Percentiles rank a stretch among this genome's conserved stretches.
Conservation (phyloP, 169 alveolate genomes). For the Plasmodium reichenowi region DNA sequence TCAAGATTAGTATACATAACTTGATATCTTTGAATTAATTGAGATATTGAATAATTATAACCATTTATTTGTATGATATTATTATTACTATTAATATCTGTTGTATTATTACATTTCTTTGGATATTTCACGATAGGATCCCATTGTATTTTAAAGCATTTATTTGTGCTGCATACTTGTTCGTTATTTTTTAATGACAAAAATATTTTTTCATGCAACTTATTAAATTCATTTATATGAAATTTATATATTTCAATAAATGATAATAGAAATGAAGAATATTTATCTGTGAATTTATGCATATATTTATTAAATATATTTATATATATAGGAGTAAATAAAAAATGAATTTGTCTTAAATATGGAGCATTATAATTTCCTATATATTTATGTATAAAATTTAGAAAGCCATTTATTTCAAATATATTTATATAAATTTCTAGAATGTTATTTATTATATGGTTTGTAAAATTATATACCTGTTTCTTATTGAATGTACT, state of each 20-base stretch:
- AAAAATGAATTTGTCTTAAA: conserved; percentile 13
- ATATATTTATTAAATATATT: conserved; percentile 10
- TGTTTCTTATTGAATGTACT: not conserved
- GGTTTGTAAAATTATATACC: conserved; percentile 1
- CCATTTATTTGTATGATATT: not conserved
- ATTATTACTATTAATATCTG: not conserved
- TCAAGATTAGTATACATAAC: conserved; percentile 23
- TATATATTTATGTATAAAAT: conserved; percentile 13
- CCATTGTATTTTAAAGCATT: not conserved
- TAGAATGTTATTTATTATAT: conserved; percentile 13
- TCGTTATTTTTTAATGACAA: conserved; percentile 1
- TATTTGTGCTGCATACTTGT: not conserved
- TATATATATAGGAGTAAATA: conserved; percentile 11
- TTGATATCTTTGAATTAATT: not conserved
- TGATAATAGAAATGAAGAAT: not conserved
- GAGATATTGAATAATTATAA: not conserved
- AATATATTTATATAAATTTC: conserved; percentile 18
- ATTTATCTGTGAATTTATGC: conserved; percentile 28
- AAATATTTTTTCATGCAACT: not conserved
- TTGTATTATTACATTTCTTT: not conserved
- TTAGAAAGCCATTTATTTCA: conserved; percentile 1
- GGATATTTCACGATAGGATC: not conserved
- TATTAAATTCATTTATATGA: not conserved
- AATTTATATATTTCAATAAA: conserved; percentile 17
- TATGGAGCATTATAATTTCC: not conserved